phyloP scores from a whole-genome alignment of 176 grass and related monocot species.

The Saccharum officinarum region DNA sequence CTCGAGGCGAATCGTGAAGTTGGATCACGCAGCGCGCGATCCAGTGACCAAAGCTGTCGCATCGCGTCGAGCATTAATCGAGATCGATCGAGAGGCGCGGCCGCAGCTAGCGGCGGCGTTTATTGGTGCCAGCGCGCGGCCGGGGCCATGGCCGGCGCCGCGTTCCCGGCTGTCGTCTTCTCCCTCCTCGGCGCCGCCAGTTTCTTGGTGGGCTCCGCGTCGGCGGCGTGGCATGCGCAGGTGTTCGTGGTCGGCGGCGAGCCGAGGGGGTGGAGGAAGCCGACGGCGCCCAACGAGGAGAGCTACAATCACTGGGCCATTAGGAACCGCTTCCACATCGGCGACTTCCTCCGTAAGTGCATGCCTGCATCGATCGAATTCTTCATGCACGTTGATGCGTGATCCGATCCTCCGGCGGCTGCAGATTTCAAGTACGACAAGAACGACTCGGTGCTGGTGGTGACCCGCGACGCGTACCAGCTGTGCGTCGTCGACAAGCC shows the following conservation, averaged over 20 bases:
- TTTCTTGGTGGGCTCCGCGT: neutral
- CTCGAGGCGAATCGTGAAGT: neutral
- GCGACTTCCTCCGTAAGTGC: slow-evolving; percentile 61
- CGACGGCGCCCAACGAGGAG: slow-evolving; percentile 34
- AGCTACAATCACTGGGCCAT: slow-evolving; percentile 81
- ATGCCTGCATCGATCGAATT: neutral
- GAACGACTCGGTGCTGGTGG: slow-evolving; percentile 80
- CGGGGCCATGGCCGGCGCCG: slow-evolving; percentile 30
- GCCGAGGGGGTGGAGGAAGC: slow-evolving; percentile 45
- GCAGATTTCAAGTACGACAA: slow-evolving; percentile 64
- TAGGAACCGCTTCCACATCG: slow-evolving; percentile 63
- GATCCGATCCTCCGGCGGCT: neutral
- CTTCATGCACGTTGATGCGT: neutral
- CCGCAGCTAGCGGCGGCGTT: neutral
- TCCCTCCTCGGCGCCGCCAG: slow-evolving; percentile 1
- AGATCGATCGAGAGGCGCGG: neutral
- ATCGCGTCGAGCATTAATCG: neutral
- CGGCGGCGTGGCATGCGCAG: neutral
- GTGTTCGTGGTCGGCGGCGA: slow-evolving; percentile 52
- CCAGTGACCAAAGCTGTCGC: neutral
- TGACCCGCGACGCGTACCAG: slow-evolving; percentile 53
- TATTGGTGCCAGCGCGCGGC: neutral
- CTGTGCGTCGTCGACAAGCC: slow-evolving; percentile 34
- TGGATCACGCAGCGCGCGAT: neutral
- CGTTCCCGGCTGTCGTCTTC: neutral